Evolutionary conservation across 129 eudicot species (phyloP).

Genomic region (Arctium lappa): DNA sequence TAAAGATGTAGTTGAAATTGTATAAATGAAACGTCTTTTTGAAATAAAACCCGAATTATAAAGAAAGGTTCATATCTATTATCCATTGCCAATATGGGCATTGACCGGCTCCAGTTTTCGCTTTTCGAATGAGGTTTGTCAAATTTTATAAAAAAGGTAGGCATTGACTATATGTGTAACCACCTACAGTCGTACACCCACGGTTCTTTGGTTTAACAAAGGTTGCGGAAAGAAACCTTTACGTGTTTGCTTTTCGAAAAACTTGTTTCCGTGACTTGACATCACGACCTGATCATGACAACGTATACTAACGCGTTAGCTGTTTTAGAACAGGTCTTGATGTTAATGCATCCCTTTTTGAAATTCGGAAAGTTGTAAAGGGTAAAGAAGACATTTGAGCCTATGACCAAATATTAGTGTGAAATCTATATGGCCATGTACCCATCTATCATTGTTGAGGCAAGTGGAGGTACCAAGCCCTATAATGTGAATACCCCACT

Average conservation of each 20-base stretch:
- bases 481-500: conserved; percentile 3
- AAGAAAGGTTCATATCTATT: conserved; percentile 10
- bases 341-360: neutral
- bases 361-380: neutral
- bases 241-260: neutral
- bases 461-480: conserved; percentile 24
- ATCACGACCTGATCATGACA: neutral
- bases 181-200: neutral
- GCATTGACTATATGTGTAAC: conserved; percentile 5
- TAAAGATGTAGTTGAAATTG: conserved; percentile 36
- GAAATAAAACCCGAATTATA: conserved; percentile 6
- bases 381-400: conserved; percentile 12
- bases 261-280: neutral
- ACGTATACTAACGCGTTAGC: neutral
- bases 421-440: conserved; percentile 20
- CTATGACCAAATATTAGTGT: conserved; percentile 19
- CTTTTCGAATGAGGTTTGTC: neutral
- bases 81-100: neutral
- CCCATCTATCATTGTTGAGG: conserved; percentile 9
- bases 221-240: conserved; percentile 3
- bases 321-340: neutral
- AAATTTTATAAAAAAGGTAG: neutral
- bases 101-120: neutral
- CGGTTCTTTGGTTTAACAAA: neutral
- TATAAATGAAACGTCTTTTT: conserved; percentile 11